A percentile compares a stretch with the other conserved stretches of the same genome.
Conservation (phyloP, 2,329 filamentous ascomycete genomes). For the Aspergillus sp. region DNA sequence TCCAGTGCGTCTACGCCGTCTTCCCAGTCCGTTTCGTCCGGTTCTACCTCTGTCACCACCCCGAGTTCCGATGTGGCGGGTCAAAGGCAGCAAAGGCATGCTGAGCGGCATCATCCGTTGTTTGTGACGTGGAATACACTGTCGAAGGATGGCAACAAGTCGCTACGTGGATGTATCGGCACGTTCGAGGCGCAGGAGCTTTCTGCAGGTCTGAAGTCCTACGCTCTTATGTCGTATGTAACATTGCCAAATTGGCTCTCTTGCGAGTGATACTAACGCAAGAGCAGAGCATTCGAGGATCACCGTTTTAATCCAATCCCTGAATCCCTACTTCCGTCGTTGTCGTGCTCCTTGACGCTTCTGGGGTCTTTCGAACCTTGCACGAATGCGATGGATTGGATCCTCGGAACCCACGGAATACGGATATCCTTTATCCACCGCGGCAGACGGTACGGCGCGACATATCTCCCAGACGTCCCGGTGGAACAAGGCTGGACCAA, state of each 20-base stretch:
- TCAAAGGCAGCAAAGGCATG: conserved; percentile 22
- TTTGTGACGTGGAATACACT: conserved; percentile 94
- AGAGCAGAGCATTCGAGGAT: conserved; percentile 56
- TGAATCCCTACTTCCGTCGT: conserved; percentile 38
- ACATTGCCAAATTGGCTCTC: background rate
- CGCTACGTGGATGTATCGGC: conserved; percentile 88
- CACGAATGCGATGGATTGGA: conserved; percentile 72
- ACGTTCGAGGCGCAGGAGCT: conserved; percentile 79
- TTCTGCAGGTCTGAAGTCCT: conserved; percentile 64
- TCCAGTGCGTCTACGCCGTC: conserved; percentile 37
- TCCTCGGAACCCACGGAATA: conserved; percentile 76
- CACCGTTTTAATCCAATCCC: conserved; percentile 55
- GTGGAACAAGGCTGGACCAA: conserved; percentile 91
- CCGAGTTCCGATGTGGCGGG: conserved; percentile 27
- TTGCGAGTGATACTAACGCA: conserved; percentile 2
- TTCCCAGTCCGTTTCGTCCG: conserved; percentile 38
- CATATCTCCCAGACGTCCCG: conserved; percentile 88
- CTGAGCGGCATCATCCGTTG: conserved; percentile 57
- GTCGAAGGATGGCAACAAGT: conserved; percentile 53
- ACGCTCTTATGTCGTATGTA: conserved; percentile 70
- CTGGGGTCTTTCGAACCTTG: conserved; percentile 78
- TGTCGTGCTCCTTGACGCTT: conserved; percentile 63
- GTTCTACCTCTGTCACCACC: conserved; percentile 37
- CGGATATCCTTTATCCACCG: conserved; percentile 76
- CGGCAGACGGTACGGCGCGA: conserved; percentile 69